phyloP scores from a whole-genome alignment of 345 rosid species.

The Sonneratia alba region DNA sequence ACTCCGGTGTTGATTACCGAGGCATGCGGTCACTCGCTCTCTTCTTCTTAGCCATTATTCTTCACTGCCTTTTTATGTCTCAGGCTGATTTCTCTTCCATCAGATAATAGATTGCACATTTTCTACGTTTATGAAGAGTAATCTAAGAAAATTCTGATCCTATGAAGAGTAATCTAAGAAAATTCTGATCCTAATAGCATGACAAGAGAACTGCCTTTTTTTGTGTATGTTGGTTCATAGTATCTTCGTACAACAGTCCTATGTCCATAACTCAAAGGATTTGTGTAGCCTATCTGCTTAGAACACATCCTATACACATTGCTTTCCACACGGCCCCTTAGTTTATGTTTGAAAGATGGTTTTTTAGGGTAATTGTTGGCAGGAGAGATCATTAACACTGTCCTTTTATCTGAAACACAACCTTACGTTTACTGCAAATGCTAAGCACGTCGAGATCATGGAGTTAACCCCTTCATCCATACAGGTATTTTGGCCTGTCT shows the following conservation, averaged over 20 bases:
- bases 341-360: neutral
- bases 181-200: neutral
- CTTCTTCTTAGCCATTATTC: neutral
- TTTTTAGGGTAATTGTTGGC: neutral
- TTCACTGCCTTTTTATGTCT: neutral
- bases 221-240: neutral
- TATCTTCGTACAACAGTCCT: neutral
- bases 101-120: neutral
- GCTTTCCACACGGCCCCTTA: neutral
- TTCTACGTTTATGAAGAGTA: neutral
- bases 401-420: neutral
- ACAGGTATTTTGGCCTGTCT: constrained; percentile 77
- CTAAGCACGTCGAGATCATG: neutral
- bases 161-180: neutral
- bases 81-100: neutral
- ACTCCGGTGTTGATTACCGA: constrained; percentile 90
- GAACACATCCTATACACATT: neutral
- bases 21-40: constrained; percentile 25
- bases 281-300: neutral
- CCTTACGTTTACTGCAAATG: neutral
- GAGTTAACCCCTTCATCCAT: neutral
- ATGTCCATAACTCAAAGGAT: neutral
- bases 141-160: no score
- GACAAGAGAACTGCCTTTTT: neutral
- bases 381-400: neutral